Percentiles rank a stretch among this genome's conserved stretches.
Conservation (phyloP, 1,284 basidiomycete species). For the Exsudoporus floridanus region DNA sequence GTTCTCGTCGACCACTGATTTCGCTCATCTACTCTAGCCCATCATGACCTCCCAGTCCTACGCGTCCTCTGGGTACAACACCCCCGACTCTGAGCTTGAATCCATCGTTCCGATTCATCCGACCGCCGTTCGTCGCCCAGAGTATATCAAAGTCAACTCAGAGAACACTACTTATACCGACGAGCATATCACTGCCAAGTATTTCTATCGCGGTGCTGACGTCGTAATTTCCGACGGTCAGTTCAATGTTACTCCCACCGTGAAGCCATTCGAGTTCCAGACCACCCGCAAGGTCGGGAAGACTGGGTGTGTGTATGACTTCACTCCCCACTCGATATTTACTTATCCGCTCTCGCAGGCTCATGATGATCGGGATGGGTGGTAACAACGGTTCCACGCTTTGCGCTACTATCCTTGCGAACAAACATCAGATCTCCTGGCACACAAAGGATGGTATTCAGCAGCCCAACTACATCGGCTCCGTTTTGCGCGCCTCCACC, state of each 20-base stretch:
- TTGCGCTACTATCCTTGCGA: slow-evolving; percentile 93
- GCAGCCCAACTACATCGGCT: slow-evolving; percentile 96
- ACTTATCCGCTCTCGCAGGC: slow-evolving; percentile 44
- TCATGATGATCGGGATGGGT: slow-evolving; percentile 96
- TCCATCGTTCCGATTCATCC: slow-evolving; percentile 75
- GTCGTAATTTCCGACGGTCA: slow-evolving; percentile 72
- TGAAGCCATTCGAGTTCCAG: slow-evolving; percentile 86
- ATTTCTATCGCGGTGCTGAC: slow-evolving; percentile 78
- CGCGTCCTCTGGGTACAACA: slow-evolving; percentile 58
- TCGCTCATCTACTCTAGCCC: slow-evolving; percentile 22
- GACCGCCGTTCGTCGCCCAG: slow-evolving; percentile 75
- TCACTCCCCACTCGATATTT: slow-evolving; percentile 9
- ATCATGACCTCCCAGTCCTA: slow-evolving; percentile 53
- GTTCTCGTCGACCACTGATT: slow-evolving; percentile 56
- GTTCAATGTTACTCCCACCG: slow-evolving; percentile 76
- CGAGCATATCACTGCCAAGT: slow-evolving; percentile 82
- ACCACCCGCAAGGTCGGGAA: slow-evolving; percentile 86
- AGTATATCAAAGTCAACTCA: slow-evolving; percentile 82
- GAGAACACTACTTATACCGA: slow-evolving; percentile 81
- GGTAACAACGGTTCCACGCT: slow-evolving; percentile 98
- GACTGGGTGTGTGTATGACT: slow-evolving; percentile 73
- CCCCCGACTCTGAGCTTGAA: slow-evolving; percentile 65
- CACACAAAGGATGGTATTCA: slow-evolving; percentile 91
- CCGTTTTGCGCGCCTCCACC: slow-evolving; percentile 91
- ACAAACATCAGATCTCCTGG: slow-evolving; percentile 94